These are phyloP conservation scores for Cyclospora cayetanensis DNA, from an alignment of 169 alveolate genomes.

Conservation along the genomic window DNA sequence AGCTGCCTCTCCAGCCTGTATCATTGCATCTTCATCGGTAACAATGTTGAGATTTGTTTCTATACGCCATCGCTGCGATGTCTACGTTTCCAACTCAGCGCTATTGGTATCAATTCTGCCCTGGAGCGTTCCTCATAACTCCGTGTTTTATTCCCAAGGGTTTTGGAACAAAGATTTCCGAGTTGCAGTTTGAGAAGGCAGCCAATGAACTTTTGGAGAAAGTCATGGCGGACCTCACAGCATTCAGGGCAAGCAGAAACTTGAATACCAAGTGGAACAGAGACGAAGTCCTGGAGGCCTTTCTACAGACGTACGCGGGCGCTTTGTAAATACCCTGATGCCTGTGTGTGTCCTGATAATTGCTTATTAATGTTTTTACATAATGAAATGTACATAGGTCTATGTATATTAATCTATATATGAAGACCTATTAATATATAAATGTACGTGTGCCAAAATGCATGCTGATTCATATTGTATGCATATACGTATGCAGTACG, in stretches of 20 bases:
- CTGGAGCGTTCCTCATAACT: neutral
- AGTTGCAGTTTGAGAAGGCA: constrained; percentile 41
- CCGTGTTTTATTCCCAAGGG: constrained; percentile 63
- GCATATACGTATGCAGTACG: no score
- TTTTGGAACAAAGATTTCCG: constrained; percentile 38
- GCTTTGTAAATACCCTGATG: neutral
- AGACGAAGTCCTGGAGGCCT: constrained; percentile 65
- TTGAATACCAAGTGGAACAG: constrained; percentile 59
- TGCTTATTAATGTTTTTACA: no score
- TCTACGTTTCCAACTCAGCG: neutral
- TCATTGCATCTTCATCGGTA: no score
- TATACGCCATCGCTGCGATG: no score
- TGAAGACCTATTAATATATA: no score
- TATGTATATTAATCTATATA: no score
- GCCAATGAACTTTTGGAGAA: constrained; percentile 1
- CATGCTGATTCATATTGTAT: no score
- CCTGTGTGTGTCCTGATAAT: neutral
- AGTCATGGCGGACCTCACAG: constrained; percentile 8
- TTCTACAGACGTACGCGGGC: constrained; percentile 66
- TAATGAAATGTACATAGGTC: no score
- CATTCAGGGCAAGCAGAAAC: constrained; percentile 44
- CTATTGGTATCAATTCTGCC: constrained; percentile 64
- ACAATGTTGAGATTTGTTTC: no score
- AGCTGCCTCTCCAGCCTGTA: no score
- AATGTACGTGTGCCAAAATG: no score